These are phyloP conservation scores for Pontederia crassipes DNA, from an alignment of 176 grass and related monocot species.

Conservation along the genomic window DNA sequence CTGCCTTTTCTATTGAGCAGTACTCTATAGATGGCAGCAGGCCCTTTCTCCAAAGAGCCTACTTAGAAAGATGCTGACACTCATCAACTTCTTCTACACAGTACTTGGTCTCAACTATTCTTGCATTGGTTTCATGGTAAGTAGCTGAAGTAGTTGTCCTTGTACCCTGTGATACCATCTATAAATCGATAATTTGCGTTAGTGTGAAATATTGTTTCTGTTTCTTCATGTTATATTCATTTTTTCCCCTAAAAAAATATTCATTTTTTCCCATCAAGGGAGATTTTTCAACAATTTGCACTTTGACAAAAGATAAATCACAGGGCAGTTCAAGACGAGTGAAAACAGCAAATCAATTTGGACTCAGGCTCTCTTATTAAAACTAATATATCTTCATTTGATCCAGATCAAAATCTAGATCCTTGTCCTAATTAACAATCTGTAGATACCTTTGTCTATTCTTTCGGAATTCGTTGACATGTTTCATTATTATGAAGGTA, in stretches of 20 bases:
- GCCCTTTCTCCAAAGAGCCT: conserved; percentile 34
- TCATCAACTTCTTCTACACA: conserved; percentile 77
- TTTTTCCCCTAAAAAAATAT: neutral
- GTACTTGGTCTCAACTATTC: conserved; percentile 93
- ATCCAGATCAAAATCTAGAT: neutral
- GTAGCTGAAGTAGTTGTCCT: neutral
- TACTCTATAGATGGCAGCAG: conserved; percentile 97
- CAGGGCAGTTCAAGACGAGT: too few relatives aligned
- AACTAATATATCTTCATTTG: neutral
- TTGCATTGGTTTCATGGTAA: conserved; percentile 94
- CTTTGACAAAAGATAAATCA: too few relatives aligned
- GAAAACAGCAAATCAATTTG: too few relatives aligned
- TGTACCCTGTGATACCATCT: conserved; percentile 17
- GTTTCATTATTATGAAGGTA: conserved; percentile 40
- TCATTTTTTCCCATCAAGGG: neutral
- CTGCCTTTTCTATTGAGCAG: conserved; percentile 37
- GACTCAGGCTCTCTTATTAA: too few relatives aligned
- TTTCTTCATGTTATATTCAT: neutral
- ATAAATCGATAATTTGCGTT: neutral
- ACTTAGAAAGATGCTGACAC: conserved; percentile 35
- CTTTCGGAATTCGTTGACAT: neutral
- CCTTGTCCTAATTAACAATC: too few relatives aligned
- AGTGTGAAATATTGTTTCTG: neutral
- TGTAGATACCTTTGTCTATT: too few relatives aligned
- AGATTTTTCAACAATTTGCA: too few relatives aligned